Base-by-base conservation (phyloP, 768 basidiomycete genomes). In the Auriscalpium orientale region DNA sequence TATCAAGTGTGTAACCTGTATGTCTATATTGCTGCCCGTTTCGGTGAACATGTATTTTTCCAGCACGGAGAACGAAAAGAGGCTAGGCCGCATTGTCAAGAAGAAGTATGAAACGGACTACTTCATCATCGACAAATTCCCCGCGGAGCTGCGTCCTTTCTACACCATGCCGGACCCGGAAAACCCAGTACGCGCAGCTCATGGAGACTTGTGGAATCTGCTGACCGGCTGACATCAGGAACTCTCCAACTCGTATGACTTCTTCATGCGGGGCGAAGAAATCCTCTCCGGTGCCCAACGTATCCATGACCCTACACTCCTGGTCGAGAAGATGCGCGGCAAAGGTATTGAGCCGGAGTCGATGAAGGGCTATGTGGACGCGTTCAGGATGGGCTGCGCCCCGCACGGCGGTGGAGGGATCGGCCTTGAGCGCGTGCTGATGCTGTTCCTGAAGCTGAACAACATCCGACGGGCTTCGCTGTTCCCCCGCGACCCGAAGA, bases 221-320 rank as follows among this genome's bases (percentile, higher is more conserved):
- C 37, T 49, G 20, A 43, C 21, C 18, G 11, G 28, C 18, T 38
- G 37, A 18, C 35, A n/a, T 12, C 65, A 95, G 88, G 84, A 83
- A 8, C 76, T 97, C 43, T 98, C 97, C 51, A 98, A 98, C 73
- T 98, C 97, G 21, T 99, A 98, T 71, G 97, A 99, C 74, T 98
- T 99, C 75, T 98, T 99, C 81, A 98, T 99, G 95, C 84, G 97
- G 35, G 97, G 97, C 11, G 94, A 99, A 73, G 97, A 99, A 71
- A 98, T 99, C 66, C 79, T 98, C 43, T 98, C 95, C 4, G 97
- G 97, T 15, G 97, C 95, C 28, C 97, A 99, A 70, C 93, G 97
- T 72, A 86, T 98, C 54, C 97, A 99, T 72, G 93, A 98, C 62
- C 82, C 97, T 6, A 71, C 72, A 11, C 74, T 98, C 53, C 83